A percentile compares a stretch with the other conserved stretches of the same genome.
Conservation (phyloP, 2,329 filamentous ascomycete genomes). For the Fusarium falciforme region DNA sequence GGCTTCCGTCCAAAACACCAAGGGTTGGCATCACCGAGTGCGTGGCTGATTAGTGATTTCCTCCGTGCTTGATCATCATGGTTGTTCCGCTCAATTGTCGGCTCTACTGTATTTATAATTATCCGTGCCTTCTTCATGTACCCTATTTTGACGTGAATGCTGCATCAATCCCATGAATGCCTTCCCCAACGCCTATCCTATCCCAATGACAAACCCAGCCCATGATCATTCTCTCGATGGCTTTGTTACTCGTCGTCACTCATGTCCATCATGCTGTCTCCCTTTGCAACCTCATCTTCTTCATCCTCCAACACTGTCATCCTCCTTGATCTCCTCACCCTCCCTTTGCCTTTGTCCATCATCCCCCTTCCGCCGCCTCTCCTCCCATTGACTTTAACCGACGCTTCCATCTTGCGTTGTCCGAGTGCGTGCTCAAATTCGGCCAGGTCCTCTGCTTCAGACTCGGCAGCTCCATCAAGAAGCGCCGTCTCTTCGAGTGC, state of each 20-base stretch:
- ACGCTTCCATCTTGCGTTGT: conserved; percentile 58
- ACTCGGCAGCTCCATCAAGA: conserved; percentile 57
- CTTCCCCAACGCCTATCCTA: conserved; percentile 31
- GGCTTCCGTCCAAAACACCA: not conserved
- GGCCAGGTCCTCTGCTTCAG: conserved; percentile 59
- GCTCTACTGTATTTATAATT: not conserved
- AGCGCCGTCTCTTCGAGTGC: conserved; percentile 73
- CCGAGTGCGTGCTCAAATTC: conserved; percentile 66
- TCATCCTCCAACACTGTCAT: conserved; percentile 48
- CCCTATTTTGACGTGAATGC: not conserved
- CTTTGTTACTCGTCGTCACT: conserved; percentile 61
- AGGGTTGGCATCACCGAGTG: not conserved
- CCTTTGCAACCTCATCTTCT: conserved; percentile 52
- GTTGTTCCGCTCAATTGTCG: not conserved
- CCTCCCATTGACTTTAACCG: conserved; percentile 49
- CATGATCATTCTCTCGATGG: not conserved
- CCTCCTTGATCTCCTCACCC: conserved; percentile 49
- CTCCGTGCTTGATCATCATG: not conserved
- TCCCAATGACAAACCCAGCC: conserved; percentile 19
- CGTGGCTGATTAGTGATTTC: not conserved
- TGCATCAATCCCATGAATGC: conserved; percentile 1
- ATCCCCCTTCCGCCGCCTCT: conserved; percentile 28
- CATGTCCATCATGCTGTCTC: conserved; percentile 66
- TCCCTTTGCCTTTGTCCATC: conserved; percentile 60
- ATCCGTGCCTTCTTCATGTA: not conserved